Percentiles rank a stretch among this genome's conserved stretches.
Conservation (phyloP, 2,329 filamentous ascomycete genomes). For the Thielaviopsis euricoi region DNA sequence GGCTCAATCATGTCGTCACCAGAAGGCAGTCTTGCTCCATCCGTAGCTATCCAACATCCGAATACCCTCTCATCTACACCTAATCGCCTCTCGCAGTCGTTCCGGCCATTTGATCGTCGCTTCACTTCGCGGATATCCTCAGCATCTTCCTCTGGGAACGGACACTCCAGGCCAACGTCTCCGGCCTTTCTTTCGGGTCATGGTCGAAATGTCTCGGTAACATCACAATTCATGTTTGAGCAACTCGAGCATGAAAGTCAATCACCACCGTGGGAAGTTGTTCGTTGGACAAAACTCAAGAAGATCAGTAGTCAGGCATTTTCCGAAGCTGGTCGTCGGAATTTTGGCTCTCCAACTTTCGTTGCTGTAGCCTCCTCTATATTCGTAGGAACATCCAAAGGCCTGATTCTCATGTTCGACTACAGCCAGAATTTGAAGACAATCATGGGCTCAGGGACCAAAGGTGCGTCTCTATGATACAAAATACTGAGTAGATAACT, state of each 20-base stretch:
- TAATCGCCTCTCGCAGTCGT: constrained; percentile 32
- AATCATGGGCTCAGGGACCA: constrained; percentile 85
- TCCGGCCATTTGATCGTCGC: constrained; percentile 84
- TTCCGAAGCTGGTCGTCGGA: constrained; percentile 80
- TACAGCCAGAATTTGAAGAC: constrained; percentile 90
- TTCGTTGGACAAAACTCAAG: constrained; percentile 84
- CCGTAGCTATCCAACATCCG: constrained; percentile 48
- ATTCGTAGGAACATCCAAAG: constrained; percentile 82
- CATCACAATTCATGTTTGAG: constrained; percentile 49
- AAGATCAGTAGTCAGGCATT: constrained; percentile 84
- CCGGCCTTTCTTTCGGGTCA: constrained; percentile 62
- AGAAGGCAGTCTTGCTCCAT: constrained; percentile 58
- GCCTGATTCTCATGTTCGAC: constrained; percentile 89
- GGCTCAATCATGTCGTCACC: constrained; percentile 48
- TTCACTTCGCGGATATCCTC: constrained; percentile 76
- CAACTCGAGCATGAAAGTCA: constrained; percentile 50
- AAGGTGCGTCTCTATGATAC: constrained; percentile 35
- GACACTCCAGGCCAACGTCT: constrained; percentile 53
- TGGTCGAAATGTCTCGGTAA: constrained; percentile 65
- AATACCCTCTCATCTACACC: constrained; percentile 48
- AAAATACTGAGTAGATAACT: neutral
- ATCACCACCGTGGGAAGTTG: constrained; percentile 86
- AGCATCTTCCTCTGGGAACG: constrained; percentile 33
- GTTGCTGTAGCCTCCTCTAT: constrained; percentile 77
- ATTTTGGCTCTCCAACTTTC: constrained; percentile 83